A percentile compares a stretch with the other conserved stretches of the same genome.
These are phyloP conservation scores for Calamus simplicifolius DNA, from an alignment of 176 grass and related monocot species.

Conservation along the genomic window DNA sequence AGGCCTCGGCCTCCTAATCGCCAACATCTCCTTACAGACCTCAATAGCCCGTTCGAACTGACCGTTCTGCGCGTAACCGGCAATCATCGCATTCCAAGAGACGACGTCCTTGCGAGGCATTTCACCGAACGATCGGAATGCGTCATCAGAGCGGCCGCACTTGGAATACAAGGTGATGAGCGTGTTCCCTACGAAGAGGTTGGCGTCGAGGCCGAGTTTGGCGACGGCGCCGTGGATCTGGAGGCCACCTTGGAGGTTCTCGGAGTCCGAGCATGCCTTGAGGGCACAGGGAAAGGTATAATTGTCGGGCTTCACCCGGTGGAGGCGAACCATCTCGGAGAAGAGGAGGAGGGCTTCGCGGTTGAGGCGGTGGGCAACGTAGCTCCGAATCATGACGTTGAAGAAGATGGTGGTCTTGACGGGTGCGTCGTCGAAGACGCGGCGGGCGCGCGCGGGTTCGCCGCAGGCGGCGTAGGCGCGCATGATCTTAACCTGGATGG, in stretches of 20 bases:
- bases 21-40: constrained; percentile 38
- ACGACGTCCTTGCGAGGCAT: constrained; percentile 57
- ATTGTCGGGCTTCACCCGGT: constrained; percentile 39
- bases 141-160: constrained; percentile 32
- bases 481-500: constrained; percentile 49
- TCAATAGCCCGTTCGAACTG: constrained; percentile 26
- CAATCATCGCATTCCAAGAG: constrained; percentile 78
- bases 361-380: constrained; percentile 36
- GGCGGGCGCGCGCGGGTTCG: constrained; percentile 31
- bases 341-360: constrained; percentile 47
- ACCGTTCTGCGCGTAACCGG: constrained; percentile 26
- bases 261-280: constrained; percentile 44
- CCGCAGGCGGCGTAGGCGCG: constrained; percentile 62
- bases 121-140: constrained; percentile 46
- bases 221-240: constrained; percentile 38
- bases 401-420: constrained; percentile 32
- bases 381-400: constrained; percentile 62
- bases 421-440: constrained; percentile 29
- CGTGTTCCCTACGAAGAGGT: constrained; percentile 52
- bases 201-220: constrained; percentile 35
- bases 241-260: constrained; percentile 29
- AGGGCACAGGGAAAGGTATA: constrained; percentile 77
- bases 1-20: constrained; percentile 20
- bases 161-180: constrained; percentile 49
- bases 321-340: constrained; percentile 26